phyloP scores from a whole-genome alignment of 352 stramenopile genomes.

The Aphanomyces cochlioides region DNA sequence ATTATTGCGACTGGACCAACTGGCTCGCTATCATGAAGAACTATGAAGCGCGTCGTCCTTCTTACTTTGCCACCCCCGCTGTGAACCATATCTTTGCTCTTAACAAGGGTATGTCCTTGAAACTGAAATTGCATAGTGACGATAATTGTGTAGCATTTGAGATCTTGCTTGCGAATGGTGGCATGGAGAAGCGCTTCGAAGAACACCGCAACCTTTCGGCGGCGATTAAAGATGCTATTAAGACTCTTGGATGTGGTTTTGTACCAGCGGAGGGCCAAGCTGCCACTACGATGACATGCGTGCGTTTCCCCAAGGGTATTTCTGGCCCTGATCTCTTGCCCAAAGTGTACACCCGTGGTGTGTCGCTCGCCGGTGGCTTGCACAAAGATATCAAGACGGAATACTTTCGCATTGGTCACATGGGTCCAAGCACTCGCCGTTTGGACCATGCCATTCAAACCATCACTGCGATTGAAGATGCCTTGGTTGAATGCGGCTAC shows the following conservation, averaged over 20 bases:
- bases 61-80: constrained; percentile 72
- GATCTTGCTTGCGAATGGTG: constrained; percentile 66
- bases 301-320: constrained; percentile 66
- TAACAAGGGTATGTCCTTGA: constrained; percentile 36
- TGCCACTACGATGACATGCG: constrained; percentile 69
- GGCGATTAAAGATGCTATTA: constrained; percentile 65
- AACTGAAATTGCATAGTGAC: background rate
- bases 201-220: constrained; percentile 58
- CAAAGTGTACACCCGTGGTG: constrained; percentile 63
- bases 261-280: constrained; percentile 44
- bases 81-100: constrained; percentile 77
- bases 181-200: constrained; percentile 72
- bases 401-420: constrained; percentile 83
- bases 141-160: constrained; percentile 39
- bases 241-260: constrained; percentile 53
- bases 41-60: constrained; percentile 69
- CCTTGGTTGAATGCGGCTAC: constrained; percentile 68
- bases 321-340: constrained; percentile 62
- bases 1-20: constrained; percentile 77
- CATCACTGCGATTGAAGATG: constrained; percentile 62
- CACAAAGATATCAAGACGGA: constrained; percentile 82
- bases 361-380: constrained; percentile 66
- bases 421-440: constrained; percentile 69
- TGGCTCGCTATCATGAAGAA: constrained; percentile 83
- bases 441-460: constrained; percentile 75